Conservation (phyloP, 768 basidiomycete genomes). For the Coprinellus aureogranulatus region DNA sequence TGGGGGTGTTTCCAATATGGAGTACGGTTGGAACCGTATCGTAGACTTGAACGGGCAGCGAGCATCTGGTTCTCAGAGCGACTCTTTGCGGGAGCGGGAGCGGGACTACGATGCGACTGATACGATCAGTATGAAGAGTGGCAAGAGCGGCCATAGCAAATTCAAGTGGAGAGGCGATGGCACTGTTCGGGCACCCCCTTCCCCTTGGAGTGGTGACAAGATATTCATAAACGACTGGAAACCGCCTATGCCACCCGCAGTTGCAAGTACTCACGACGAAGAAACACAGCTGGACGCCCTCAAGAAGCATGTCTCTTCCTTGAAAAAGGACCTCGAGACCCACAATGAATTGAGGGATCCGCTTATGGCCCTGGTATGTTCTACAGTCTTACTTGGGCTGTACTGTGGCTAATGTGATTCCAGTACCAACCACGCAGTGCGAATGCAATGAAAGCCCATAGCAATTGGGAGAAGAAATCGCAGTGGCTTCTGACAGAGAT, state of each 20-base stretch:
- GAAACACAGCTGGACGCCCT: constrained; percentile 90
- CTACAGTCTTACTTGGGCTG: not conserved
- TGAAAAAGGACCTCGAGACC: constrained; percentile 76
- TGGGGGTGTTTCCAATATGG: constrained; percentile 98
- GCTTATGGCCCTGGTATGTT: constrained; percentile 72
- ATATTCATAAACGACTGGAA: constrained; percentile 92
- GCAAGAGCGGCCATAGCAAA: constrained; percentile 73
- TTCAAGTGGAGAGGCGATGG: constrained; percentile 69
- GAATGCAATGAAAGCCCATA: constrained; percentile 71
- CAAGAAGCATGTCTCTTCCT: constrained; percentile 69
- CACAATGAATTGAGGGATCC: constrained; percentile 84
- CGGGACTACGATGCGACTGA: constrained; percentile 48
- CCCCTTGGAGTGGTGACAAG: constrained; percentile 70
- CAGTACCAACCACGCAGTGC: constrained; percentile 80
- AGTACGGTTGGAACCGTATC: constrained; percentile 95
- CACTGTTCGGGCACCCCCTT: constrained; percentile 61
- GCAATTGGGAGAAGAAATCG: constrained; percentile 93
- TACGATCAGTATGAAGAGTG: constrained; percentile 49
- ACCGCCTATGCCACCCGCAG: constrained; percentile 78
- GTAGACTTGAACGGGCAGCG: constrained; percentile 49
- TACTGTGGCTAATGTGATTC: constrained; percentile 12
- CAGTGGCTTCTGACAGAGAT: constrained; percentile 88
- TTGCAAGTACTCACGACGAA: constrained; percentile 85
- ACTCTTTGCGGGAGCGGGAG: constrained; percentile 44
- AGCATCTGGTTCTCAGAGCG: constrained; percentile 59